Percentiles rank a stretch among this genome's conserved stretches.
phyloP scores from a whole-genome alignment of 129 eudicot genomes.

The Lactuca sativa region DNA sequence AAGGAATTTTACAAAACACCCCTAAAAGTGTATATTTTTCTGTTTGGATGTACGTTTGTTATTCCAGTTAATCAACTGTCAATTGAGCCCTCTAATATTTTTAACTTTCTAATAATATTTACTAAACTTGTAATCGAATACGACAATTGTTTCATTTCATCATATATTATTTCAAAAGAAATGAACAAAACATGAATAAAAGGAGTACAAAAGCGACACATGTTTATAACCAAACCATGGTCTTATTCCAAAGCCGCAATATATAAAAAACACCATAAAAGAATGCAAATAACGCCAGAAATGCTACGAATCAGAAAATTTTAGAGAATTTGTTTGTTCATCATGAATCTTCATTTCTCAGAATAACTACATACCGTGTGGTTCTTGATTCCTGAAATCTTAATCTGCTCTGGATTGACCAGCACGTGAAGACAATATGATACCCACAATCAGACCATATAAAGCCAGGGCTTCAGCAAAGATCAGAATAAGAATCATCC shows the following conservation, averaged over 20 bases:
- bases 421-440: slow-evolving; percentile 73
- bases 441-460: slow-evolving; percentile 68
- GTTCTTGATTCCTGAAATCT: slow-evolving; percentile 18
- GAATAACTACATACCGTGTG: slow-evolving; percentile 29
- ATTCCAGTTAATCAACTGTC: too few species aligned
- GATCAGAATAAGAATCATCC: slow-evolving; percentile 73
- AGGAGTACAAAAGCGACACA: slow-evolving; percentile 20
- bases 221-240: slow-evolving; percentile 15
- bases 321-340: slow-evolving; percentile 15
- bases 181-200: background rate
- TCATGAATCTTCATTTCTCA: slow-evolving; percentile 19
- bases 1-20: too few species aligned
- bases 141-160: background rate
- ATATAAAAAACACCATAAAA: slow-evolving; percentile 24
- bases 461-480: slow-evolving; percentile 70
- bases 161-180: background rate
- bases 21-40: too few species aligned
- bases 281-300: slow-evolving; percentile 33
- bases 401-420: slow-evolving; percentile 77
- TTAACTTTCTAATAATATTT: background rate
- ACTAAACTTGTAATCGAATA: background rate
- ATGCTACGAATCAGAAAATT: slow-evolving; percentile 5
- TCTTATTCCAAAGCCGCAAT: slow-evolving; percentile 25
- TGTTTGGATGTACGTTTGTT: too few species aligned
- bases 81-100: too few species aligned